phyloP scores from a whole-genome alignment of 2,329 filamentous ascomycete genomes.

The Cercospora sp. region DNA sequence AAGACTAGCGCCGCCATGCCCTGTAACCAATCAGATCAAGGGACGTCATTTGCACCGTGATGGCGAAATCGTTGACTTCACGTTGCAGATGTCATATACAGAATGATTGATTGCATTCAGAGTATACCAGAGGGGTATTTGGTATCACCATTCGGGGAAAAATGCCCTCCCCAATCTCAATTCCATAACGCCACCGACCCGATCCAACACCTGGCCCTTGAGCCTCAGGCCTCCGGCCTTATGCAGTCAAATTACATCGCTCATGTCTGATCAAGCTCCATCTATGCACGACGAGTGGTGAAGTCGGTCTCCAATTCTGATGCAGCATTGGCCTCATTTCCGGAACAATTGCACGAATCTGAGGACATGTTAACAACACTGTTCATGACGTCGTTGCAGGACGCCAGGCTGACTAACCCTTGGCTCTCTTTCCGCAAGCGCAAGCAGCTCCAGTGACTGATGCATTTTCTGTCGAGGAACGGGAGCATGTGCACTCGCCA shows the following conservation, averaged over 20 bases:
- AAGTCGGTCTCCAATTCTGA: conserved; percentile 27
- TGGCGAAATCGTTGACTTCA: background rate
- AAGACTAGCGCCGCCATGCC: background rate
- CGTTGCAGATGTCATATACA: background rate
- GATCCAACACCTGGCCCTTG: background rate
- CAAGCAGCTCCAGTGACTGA: conserved; percentile 63
- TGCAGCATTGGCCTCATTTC: conserved; percentile 15
- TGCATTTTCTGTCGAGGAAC: conserved; percentile 69
- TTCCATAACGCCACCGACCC: background rate
- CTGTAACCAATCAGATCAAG: background rate
- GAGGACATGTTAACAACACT: background rate
- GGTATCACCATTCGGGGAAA: background rate
- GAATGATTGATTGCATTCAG: background rate
- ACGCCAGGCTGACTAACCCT: background rate
- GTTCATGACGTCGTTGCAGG: background rate
- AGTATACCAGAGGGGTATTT: background rate
- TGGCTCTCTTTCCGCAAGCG: conserved; percentile 68
- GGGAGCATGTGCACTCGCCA: conserved; percentile 78
- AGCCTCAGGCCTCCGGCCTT: background rate
- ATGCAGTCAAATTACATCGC: background rate
- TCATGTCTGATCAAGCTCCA: background rate
- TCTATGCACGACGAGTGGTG: conserved; percentile 18
- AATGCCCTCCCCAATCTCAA: background rate
- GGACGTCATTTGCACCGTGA: background rate
- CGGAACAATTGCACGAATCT: conserved; percentile 24